Evolutionary conservation across 140 eudicot genomes (phyloP).

Genomic region (Ambrosia hybrid): DNA sequence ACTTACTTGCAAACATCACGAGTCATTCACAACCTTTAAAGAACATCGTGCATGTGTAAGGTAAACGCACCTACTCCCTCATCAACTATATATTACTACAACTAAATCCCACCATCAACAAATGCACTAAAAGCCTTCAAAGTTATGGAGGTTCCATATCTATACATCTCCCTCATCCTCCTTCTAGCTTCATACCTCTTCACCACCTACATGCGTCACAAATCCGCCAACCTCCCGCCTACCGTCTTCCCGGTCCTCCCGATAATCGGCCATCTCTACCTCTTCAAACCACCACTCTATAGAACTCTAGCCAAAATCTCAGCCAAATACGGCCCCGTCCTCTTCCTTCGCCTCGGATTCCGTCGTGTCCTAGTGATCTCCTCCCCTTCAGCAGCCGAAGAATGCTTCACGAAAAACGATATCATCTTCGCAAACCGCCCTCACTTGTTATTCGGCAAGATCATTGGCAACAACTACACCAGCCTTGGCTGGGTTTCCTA

Average conservation of each 20-base stretch:
- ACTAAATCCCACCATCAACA: no score
- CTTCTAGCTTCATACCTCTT: background rate
- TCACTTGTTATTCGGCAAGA: slow-evolving; percentile 39
- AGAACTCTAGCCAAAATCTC: slow-evolving; percentile 44
- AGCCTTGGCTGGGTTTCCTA: slow-evolving; percentile 41
- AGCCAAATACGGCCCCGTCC: slow-evolving; percentile 40
- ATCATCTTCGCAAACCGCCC: slow-evolving; percentile 66
- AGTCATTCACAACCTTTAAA: no score
- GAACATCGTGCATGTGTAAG: no score
- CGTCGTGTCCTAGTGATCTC: slow-evolving; percentile 55
- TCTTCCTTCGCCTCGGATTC: slow-evolving; percentile 48
- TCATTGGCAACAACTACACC: slow-evolving; percentile 48
- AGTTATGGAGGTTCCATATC: background rate
- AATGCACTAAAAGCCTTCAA: no score
- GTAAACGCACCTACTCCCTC: no score
- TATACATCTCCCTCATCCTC: background rate
- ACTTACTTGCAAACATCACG: no score
- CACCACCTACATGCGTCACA: background rate
- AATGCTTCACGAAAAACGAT: slow-evolving; percentile 38
- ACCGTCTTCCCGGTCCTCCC: slow-evolving; percentile 25
- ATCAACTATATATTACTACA: no score
- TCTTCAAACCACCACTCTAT: no score
- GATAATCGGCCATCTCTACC: background rate
- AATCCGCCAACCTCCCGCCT: background rate
- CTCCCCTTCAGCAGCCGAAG: slow-evolving; percentile 33